These are phyloP conservation scores for Arachis stenosperma DNA, from an alignment of 306 rosid species.

Conservation along the genomic window DNA sequence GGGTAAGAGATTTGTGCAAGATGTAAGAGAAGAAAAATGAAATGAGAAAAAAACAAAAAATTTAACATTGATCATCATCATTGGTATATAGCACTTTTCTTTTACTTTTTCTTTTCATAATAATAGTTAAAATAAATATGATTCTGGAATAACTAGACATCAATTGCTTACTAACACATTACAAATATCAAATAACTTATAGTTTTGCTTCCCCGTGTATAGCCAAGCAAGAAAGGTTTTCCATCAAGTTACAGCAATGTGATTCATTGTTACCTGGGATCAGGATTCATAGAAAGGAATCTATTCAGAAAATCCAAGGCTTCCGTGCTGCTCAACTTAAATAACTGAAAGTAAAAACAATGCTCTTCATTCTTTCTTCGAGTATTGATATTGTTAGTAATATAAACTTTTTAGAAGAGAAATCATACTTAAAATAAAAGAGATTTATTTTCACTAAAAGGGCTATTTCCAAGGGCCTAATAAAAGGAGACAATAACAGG, in stretches of 20 bases:
- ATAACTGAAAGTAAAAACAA: conserved; percentile 52
- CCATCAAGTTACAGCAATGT: conserved; percentile 29
- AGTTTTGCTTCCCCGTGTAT: conserved; percentile 5
- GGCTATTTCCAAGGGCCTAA: not conserved
- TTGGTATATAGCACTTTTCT: too few species aligned
- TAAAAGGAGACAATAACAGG: not conserved
- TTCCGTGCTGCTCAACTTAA: conserved; percentile 71
- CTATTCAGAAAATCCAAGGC: conserved; percentile 80
- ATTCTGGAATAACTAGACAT: not conserved
- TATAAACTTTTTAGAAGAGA: conserved; percentile 3
- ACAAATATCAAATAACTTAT: conserved; percentile 13
- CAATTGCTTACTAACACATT: conserved; percentile 20
- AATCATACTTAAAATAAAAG: not conserved
- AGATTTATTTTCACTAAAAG: not conserved
- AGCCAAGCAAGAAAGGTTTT: conserved; percentile 5
- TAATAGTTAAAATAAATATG: not conserved
- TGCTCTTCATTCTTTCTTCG: conserved; percentile 34
- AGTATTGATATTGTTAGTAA: not conserved
- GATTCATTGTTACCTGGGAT: conserved; percentile 58
- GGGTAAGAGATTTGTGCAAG: not conserved
- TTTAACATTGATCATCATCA: not conserved
- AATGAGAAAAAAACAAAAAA: too few species aligned
- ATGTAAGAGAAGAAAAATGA: not conserved
- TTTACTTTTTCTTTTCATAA: too few species aligned
- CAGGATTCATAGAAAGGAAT: conserved; percentile 81